phyloP scores from a whole-genome alignment of 2,329 filamentous ascomycete genomes.

The Colletotrichum karsti region DNA sequence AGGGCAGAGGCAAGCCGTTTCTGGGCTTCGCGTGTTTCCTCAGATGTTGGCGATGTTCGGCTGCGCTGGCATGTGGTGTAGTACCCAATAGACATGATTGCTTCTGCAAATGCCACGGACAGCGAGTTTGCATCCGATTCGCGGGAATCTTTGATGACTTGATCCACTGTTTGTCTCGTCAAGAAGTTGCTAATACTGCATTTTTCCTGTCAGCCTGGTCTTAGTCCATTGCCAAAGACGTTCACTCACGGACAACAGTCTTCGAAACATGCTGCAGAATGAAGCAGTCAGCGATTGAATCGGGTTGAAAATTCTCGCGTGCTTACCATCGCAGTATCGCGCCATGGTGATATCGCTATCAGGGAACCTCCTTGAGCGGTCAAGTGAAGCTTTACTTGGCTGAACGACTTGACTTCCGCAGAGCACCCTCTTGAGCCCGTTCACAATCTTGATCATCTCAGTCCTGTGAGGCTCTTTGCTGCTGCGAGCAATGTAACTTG shows the following conservation, averaged over 20 bases:
- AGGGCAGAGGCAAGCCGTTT: background rate
- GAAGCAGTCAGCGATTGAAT: background rate
- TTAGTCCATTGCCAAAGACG: accelerated
- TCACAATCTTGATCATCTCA: conserved; percentile 12
- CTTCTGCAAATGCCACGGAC: background rate
- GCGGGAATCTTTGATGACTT: background rate
- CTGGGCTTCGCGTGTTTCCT: background rate
- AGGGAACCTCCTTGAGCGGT: background rate
- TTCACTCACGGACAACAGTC: conserved; percentile 12
- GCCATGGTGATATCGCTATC: background rate
- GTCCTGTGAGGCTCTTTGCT: background rate
- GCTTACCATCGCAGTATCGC: conserved; percentile 14
- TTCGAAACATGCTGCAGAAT: conserved; percentile 6
- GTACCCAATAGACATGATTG: conserved; percentile 1
- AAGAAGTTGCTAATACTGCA: conserved; percentile 1
- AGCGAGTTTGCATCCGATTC: background rate
- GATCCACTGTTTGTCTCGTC: conserved; percentile 1
- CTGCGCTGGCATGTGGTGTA: conserved; percentile 1
- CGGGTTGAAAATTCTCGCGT: background rate
- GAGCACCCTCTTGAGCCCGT: conserved; percentile 7
- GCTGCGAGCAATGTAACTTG: background rate
- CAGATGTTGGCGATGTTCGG: background rate
- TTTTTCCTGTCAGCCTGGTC: background rate
- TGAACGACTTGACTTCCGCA: background rate
- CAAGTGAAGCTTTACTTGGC: background rate